Percentiles rank a stretch among this genome's conserved stretches.
phyloP scores from a whole-genome alignment of 2,329 filamentous ascomycete species.

The Bertia moriformis region DNA sequence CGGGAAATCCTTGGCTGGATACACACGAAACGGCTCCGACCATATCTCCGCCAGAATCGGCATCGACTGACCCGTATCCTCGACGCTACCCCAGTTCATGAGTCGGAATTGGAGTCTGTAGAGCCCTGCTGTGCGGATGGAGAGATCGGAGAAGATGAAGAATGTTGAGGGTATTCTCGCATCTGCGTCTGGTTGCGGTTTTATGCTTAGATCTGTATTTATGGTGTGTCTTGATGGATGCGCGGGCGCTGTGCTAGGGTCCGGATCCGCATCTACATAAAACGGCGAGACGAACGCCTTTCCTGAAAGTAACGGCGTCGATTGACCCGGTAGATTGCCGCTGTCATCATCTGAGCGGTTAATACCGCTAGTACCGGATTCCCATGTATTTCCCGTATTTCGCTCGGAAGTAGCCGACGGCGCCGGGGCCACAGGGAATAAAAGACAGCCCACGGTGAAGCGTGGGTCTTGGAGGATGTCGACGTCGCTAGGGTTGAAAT shows the following conservation, averaged over 20 bases:
- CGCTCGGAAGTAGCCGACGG: constrained; percentile 8
- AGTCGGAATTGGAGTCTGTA: constrained; percentile 27
- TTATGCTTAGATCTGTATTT: neutral
- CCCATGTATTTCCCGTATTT: constrained; percentile 4
- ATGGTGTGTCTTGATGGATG: constrained; percentile 13
- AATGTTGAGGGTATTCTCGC: constrained; percentile 19
- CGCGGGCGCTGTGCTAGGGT: constrained; percentile 20
- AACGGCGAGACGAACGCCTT: constrained; percentile 24
- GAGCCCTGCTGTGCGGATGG: constrained; percentile 23
- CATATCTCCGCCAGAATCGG: constrained; percentile 20
- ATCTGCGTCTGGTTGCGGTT: neutral
- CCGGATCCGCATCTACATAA: constrained; percentile 22
- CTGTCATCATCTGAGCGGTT: constrained; percentile 2
- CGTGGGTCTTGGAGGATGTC: constrained; percentile 21
- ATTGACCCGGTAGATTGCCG: constrained; percentile 6
- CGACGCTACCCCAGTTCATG: constrained; percentile 21
- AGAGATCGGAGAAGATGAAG: constrained; percentile 30
- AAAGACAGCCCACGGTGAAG: constrained; percentile 23
- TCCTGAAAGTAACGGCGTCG: constrained; percentile 17
- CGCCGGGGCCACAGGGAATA: constrained; percentile 15
- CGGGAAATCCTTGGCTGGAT: constrained; percentile 24
- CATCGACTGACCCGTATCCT: constrained; percentile 16
- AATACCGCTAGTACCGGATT: neutral
- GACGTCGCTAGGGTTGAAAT: constrained; percentile 24
- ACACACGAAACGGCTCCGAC: constrained; percentile 23